phyloP scores from a whole-genome alignment of 495 filamentous ascomycete species.

The Barbatosphaeria neglecta region DNA sequence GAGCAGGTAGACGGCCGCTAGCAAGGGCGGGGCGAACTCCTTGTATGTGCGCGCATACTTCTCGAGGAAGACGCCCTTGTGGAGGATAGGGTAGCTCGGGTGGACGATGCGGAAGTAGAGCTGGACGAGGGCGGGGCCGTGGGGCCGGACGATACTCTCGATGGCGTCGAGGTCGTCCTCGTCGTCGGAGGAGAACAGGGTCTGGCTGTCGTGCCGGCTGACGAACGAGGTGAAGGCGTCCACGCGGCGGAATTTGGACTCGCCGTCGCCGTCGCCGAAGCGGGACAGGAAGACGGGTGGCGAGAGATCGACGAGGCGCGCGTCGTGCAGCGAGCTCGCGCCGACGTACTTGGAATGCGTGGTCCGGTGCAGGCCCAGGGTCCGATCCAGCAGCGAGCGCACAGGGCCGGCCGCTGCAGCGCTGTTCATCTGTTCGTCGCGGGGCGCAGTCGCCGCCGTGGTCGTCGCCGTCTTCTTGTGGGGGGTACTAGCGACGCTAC shows the following conservation, averaged over 20 bases:
- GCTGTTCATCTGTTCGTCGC: not conserved
- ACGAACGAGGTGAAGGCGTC: conserved; percentile 55
- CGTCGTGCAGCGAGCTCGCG: conserved; percentile 40
- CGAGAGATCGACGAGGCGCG: conserved; percentile 34
- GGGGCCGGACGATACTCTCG: conserved; percentile 55
- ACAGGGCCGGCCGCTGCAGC: conserved; percentile 1
- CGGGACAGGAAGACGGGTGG: conserved; percentile 29
- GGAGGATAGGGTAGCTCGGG: conserved; percentile 64
- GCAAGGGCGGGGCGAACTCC: conserved; percentile 55
- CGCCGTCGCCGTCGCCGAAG: conserved; percentile 20
- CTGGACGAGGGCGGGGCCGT: conserved; percentile 56
- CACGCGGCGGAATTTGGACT: conserved; percentile 46
- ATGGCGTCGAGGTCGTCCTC: conserved; percentile 50
- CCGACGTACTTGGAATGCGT: conserved; percentile 31
- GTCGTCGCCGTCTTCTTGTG: not conserved
- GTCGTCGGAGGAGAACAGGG: conserved; percentile 29
- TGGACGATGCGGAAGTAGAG: conserved; percentile 67
- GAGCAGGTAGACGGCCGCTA: conserved; percentile 66
- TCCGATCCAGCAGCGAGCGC: conserved; percentile 27
- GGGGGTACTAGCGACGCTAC: not conserved
- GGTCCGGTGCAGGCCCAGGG: conserved; percentile 29
- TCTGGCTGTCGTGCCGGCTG: conserved; percentile 38
- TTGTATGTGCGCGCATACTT: conserved; percentile 51
- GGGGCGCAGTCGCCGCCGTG: not conserved
- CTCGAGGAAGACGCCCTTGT: conserved; percentile 63